phyloP scores from a whole-genome alignment of 2,329 filamentous ascomycete species.

The Gnomoniopsis smithogilvyi region DNA sequence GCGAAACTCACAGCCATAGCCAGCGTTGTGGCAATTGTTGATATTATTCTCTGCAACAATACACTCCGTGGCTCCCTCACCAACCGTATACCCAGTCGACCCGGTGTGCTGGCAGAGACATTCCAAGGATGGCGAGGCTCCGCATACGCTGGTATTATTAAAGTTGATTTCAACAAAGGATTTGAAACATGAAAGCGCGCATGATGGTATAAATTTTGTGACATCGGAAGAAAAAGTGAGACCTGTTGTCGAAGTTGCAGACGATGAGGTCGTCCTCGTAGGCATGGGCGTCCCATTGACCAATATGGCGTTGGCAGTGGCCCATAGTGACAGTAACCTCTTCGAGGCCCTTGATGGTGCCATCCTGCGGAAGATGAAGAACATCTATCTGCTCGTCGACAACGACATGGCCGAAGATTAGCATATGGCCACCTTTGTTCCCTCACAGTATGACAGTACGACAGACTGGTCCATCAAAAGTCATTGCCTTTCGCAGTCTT shows the following conservation, averaged over 20 bases:
- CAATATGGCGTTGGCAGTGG: neutral
- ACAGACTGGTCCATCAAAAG: neutral
- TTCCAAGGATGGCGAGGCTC: slow-evolving; percentile 47
- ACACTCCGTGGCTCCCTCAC: slow-evolving; percentile 70
- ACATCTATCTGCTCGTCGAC: slow-evolving; percentile 32
- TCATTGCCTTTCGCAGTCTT: neutral
- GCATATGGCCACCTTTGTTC: neutral
- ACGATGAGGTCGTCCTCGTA: slow-evolving; percentile 23
- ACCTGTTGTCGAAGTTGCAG: slow-evolving; percentile 21
- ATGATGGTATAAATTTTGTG: slow-evolving; percentile 48
- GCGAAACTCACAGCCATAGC: slow-evolving; percentile 35
- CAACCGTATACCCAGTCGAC: slow-evolving; percentile 61
- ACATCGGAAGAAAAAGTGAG: slow-evolving; percentile 35
- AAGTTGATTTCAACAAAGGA: slow-evolving; percentile 62
- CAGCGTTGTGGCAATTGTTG: slow-evolving; percentile 48
- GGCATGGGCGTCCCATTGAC: slow-evolving; percentile 29
- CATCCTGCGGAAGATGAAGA: slow-evolving; percentile 39
- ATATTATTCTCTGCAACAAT: slow-evolving; percentile 50
- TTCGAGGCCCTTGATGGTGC: slow-evolving; percentile 22
- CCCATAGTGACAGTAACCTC: slow-evolving; percentile 13
- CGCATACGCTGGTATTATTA: slow-evolving; percentile 47
- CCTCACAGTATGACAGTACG: neutral
- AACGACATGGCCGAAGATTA: neutral
- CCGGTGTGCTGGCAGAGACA: slow-evolving; percentile 64
- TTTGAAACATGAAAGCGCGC: slow-evolving; percentile 58